Evolutionary conservation across 192 early-diverging fungal species (phyloP).

Genomic region (Coemansia sp.): DNA sequence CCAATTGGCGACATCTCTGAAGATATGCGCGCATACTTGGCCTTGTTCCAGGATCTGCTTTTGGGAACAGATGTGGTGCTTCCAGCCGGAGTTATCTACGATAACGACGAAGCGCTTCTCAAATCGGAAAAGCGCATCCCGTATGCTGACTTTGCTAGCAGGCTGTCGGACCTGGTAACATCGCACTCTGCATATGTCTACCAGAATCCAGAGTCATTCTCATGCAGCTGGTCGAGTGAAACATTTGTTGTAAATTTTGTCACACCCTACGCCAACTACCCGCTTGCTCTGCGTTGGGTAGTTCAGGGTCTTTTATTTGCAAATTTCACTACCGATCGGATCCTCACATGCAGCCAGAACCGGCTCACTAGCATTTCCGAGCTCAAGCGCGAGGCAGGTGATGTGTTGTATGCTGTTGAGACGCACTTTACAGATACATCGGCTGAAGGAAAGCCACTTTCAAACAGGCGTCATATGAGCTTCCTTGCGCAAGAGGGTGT

Average conservation of each 20-base stretch:
- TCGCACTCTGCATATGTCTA: conserved; percentile 51
- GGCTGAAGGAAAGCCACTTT: conserved; percentile 33
- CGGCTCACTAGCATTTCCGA: conserved; percentile 66
- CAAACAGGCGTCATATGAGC: conserved; percentile 65
- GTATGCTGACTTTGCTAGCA: conserved; percentile 41
- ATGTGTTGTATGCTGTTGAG: conserved; percentile 56
- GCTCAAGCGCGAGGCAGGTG: conserved; percentile 66
- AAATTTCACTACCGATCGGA: conserved; percentile 68
- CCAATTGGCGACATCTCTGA: conserved; percentile 59
- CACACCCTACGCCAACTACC: conserved; percentile 24
- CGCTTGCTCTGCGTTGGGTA: conserved; percentile 52
- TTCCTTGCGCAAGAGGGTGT: conserved; percentile 71
- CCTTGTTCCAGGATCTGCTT: conserved; percentile 78
- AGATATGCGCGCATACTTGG: conserved; percentile 66
- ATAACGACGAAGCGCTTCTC: conserved; percentile 12
- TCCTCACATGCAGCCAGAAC: conserved; percentile 72
- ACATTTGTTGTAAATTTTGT: conserved; percentile 60
- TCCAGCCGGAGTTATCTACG: conserved; percentile 19
- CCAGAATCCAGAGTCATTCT: conserved; percentile 34
- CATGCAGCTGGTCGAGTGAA: conserved; percentile 59
- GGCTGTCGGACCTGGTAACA: conserved; percentile 55
- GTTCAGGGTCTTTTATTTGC: conserved; percentile 64
- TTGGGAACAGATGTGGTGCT: conserved; percentile 56
- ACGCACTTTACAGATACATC: conserved; percentile 47
- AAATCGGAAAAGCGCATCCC: conserved; percentile 4